Percentiles rank a stretch among this genome's conserved stretches.
phyloP scores from a whole-genome alignment of 2,329 filamentous ascomycete species.

The Aspergillus sp. region DNA sequence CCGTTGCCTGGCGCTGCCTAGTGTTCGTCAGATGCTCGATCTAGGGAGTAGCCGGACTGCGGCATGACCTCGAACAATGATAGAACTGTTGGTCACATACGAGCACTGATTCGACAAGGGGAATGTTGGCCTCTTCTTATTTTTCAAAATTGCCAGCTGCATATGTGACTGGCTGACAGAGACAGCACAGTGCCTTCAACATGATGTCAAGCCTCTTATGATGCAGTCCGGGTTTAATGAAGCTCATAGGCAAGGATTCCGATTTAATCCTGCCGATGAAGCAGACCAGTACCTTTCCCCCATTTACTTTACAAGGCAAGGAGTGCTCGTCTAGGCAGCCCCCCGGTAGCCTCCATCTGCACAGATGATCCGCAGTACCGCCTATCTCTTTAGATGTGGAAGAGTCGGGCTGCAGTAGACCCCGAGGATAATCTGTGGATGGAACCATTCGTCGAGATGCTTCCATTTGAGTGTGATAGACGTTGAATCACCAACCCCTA shows the following conservation, averaged over 20 bases:
- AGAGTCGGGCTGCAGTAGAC: conserved; percentile 23
- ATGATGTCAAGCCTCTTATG: conserved; percentile 31
- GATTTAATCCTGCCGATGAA: conserved; percentile 23
- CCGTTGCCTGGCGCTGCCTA: conserved; percentile 20
- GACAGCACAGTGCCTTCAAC: conserved; percentile 24
- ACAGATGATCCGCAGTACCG: conserved; percentile 35
- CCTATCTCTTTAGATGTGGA: conserved; percentile 32
- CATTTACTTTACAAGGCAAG: conserved; percentile 19
- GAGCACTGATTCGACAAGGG: conserved; percentile 30
- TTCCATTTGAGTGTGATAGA: conserved; percentile 27
- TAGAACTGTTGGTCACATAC: conserved; percentile 26
- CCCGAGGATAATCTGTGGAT: conserved; percentile 18
- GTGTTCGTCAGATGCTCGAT: conserved; percentile 29
- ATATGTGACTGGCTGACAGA: conserved; percentile 24
- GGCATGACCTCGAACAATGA: conserved; percentile 25
- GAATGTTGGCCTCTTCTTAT: conserved; percentile 20
- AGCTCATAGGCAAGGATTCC: conserved; percentile 22
- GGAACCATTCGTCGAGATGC: conserved; percentile 23
- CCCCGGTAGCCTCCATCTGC: conserved; percentile 22
- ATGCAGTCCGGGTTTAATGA: conserved; percentile 28
- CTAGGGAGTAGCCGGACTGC: conserved; percentile 22
- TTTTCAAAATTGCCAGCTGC: conserved; percentile 15
- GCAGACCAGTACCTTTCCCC: conserved; percentile 17
- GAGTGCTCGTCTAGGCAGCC: conserved; percentile 21
- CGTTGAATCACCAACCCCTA: conserved; percentile 30